Evolutionary conservation across 306 rosid species (phyloP).

Genomic region (Crataegus laevigata): DNA sequence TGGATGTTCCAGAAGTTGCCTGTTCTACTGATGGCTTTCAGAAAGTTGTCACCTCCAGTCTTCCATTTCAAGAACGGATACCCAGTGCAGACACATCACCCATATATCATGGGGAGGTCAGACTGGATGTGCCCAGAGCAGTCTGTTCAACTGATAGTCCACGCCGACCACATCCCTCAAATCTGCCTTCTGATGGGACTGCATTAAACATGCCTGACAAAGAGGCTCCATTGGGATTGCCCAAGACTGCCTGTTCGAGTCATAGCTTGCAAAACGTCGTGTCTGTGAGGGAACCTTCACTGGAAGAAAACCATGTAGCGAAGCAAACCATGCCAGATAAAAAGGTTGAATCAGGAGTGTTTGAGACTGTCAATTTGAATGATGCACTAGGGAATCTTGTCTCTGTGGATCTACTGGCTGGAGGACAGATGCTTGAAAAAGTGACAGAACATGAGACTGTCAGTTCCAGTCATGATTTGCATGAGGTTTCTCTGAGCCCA

Average conservation of each 20-base stretch:
- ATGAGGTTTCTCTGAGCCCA: not conserved
- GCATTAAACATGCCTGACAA: slow-evolving; percentile 8
- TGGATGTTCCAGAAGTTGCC: slow-evolving; percentile 12
- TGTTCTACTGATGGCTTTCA: slow-evolving; percentile 8
- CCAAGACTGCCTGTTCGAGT: slow-evolving; percentile 4
- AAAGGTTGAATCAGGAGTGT: slow-evolving; percentile 15
- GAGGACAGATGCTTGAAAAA: slow-evolving; percentile 19
- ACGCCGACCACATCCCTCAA: slow-evolving; percentile 7
- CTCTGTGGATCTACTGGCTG: slow-evolving; percentile 15
- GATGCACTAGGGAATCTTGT: slow-evolving; percentile 10
- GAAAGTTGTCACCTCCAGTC: not conserved
- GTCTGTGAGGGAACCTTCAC: not conserved
- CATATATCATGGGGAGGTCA: slow-evolving; percentile 22
- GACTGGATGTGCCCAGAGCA: not conserved
- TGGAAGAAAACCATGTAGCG: not conserved
- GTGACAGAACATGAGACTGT: not conserved
- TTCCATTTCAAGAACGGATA: slow-evolving; percentile 12
- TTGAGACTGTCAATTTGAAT: slow-evolving; percentile 8
- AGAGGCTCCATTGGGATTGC: slow-evolving; percentile 11
- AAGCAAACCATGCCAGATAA: slow-evolving; percentile 15
- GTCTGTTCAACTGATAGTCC: slow-evolving; percentile 10
- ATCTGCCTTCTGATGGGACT: slow-evolving; percentile 12
- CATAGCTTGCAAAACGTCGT: slow-evolving; percentile 12
- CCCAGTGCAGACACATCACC: slow-evolving; percentile 8
- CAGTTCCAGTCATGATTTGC: not conserved